Evolutionary conservation across 164 flowering plant genomes (phyloP).

Genomic region (Aristolochia californica): DNA sequence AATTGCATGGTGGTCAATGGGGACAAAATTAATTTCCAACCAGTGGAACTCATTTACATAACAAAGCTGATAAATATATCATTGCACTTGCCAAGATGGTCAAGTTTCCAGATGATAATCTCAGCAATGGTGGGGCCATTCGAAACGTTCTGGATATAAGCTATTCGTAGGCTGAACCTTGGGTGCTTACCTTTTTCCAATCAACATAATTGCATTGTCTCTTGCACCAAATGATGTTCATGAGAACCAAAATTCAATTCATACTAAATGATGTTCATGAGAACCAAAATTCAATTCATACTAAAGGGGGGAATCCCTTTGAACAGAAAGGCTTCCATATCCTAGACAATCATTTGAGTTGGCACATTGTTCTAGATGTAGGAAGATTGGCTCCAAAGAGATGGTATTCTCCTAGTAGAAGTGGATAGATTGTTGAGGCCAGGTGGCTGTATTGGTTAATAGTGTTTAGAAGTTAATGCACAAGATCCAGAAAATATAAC

Average conservation of each 20-base stretch:
- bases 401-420: conserved; percentile 60
- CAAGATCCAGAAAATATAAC: too few species aligned
- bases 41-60: conserved; percentile 79
- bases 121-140: conserved; percentile 54
- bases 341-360: conserved; percentile 77
- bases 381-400: conserved; percentile 85
- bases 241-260: conserved; percentile 74
- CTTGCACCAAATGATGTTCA: conserved; percentile 78
- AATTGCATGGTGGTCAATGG: conserved; percentile 85
- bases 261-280: conserved; percentile 72
- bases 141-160: conserved; percentile 65
- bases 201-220: conserved; percentile 54
- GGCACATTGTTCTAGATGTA: conserved; percentile 70
- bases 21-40: conserved; percentile 75
- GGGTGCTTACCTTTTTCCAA: conserved; percentile 69
- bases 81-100: conserved; percentile 46
- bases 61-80: conserved; percentile 78
- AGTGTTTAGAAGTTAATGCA: too few species aligned
- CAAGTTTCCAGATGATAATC: too few species aligned
- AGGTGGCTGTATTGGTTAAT: too few species aligned
- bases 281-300: conserved; percentile 76
- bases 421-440: too few species aligned
- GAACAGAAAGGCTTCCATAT: conserved; percentile 64
- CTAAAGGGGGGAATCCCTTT: conserved; percentile 71
- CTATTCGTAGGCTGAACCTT: conserved; percentile 86